Conservation (phyloP, 768 basidiomycete genomes). For the Aureoboletus auriporus region DNA sequence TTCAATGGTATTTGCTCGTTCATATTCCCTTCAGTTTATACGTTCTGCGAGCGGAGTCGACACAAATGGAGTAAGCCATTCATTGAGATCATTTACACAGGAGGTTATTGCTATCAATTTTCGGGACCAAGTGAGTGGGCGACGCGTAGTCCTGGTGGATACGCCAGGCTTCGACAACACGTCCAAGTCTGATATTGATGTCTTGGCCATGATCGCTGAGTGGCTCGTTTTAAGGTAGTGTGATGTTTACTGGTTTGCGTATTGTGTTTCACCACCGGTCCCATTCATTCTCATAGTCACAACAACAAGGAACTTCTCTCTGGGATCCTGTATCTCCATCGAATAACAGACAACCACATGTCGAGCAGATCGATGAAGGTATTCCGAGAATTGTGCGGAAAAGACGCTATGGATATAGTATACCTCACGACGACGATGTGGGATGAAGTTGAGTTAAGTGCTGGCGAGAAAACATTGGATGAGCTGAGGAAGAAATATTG, state of each 20-base stretch:
- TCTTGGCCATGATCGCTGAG: constrained; percentile 12
- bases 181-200: constrained; percentile 9
- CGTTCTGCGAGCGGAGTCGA: not conserved
- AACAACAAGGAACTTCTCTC: constrained; percentile 16
- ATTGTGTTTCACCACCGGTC: not conserved
- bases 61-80: constrained; percentile 2
- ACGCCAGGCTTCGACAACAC: constrained; percentile 24
- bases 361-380: constrained; percentile 29
- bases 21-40: constrained; percentile 8
- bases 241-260: not conserved
- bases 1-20: not conserved
- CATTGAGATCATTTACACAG: constrained; percentile 8
- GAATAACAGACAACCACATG: constrained; percentile 37
- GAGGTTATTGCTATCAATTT: constrained; percentile 5
- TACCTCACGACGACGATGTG: constrained; percentile 38
- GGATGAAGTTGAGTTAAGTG: constrained; percentile 22
- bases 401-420: constrained; percentile 27
- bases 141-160: constrained; percentile 18
- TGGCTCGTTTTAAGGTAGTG: constrained; percentile 14
- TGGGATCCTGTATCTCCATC: constrained; percentile 37
- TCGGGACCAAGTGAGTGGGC: not conserved
- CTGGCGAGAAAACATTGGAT: constrained; percentile 13
- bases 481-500: constrained; percentile 1
- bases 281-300: constrained; percentile 2
- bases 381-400: constrained; percentile 28